These are phyloP conservation scores for Colletotrichum aenigma DNA, from an alignment of 2,329 filamentous ascomycete genomes.

Conservation along the genomic window DNA sequence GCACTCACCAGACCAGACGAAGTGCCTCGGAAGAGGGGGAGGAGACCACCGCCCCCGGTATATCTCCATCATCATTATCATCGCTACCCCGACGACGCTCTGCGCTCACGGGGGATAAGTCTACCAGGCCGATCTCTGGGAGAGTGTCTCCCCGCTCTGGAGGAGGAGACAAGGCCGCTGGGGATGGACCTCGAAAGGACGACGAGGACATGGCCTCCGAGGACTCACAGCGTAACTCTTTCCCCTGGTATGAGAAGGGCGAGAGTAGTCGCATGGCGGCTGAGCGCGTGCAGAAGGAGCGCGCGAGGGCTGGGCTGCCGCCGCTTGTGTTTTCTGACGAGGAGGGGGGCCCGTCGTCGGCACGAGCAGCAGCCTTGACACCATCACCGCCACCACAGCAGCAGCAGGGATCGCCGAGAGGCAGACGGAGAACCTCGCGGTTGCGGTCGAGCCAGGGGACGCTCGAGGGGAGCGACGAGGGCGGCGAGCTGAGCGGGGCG, in stretches of 20 bases:
- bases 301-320: background rate
- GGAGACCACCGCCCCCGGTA: background rate
- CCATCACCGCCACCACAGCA: background rate
- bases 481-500: background rate
- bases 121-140: background rate
- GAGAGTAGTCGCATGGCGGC: background rate
- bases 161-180: background rate
- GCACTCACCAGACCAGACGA: background rate
- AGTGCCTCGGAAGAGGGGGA: background rate
- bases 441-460: background rate
- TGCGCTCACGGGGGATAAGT: background rate
- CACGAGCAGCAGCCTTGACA: background rate
- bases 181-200: background rate
- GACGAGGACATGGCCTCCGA: background rate
- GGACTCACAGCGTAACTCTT: accelerated
- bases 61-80: background rate
- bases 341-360: background rate
- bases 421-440: background rate
- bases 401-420: background rate
- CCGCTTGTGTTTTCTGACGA: background rate
- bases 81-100: background rate
- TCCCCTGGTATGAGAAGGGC: background rate
- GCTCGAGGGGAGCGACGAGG: background rate
- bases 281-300: background rate
- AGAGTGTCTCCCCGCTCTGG: background rate